phyloP scores from a whole-genome alignment of 768 basidiomycete genomes.

The Suillus luteus region DNA sequence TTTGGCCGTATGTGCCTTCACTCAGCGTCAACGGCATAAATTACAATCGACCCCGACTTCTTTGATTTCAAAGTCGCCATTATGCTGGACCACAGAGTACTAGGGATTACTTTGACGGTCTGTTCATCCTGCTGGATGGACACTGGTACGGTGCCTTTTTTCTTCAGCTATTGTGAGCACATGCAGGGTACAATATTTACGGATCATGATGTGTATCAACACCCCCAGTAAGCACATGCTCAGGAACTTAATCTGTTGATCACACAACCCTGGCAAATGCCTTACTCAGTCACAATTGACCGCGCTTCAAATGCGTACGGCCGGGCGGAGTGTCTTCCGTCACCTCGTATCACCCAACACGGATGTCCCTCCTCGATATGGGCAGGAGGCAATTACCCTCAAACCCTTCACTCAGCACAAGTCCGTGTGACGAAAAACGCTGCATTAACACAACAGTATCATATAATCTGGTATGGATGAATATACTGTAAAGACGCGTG shows the following conservation, averaged over 20 bases:
- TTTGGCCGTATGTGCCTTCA: neutral
- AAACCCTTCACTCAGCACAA: neutral
- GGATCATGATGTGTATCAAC: neutral
- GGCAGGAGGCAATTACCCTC: neutral
- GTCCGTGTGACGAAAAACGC: neutral
- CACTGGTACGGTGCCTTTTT: no score
- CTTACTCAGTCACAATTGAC: neutral
- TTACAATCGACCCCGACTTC: neutral
- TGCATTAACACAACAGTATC: conserved; percentile 1
- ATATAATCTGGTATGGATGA: neutral
- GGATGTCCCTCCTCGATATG: neutral
- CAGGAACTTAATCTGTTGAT: neutral
- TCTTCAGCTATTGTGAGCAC: no score
- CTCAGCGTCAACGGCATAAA: neutral
- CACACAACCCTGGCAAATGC: neutral
- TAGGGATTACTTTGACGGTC: no score
- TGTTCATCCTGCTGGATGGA: no score
- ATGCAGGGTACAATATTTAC: neutral
- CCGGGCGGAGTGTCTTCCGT: neutral
- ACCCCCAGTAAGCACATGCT: neutral
- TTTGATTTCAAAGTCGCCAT: no score
- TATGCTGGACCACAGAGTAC: no score
- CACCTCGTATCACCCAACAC: neutral
- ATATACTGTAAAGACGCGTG: neutral
- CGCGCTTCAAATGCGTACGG: neutral